phyloP scores from a whole-genome alignment of 352 stramenopile genomes.

The Globisporangium mamillatum region DNA sequence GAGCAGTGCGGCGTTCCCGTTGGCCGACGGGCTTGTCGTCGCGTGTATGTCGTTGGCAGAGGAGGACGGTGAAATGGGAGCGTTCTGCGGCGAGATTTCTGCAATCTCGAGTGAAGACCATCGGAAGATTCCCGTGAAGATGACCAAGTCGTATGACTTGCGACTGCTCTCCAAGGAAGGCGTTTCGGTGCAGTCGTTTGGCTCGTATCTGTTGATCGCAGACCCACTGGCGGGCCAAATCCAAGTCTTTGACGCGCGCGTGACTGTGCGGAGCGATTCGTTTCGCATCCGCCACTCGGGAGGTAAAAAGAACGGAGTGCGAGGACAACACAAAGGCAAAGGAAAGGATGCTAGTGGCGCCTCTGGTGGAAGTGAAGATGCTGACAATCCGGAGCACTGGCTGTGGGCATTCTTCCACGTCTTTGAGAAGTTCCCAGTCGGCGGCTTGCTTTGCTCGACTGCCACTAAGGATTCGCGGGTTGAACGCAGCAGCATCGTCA shows the following conservation, averaged over 20 bases:
- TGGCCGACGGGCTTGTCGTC: constrained; percentile 34
- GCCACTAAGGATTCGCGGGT: neutral
- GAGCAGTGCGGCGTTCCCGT: constrained; percentile 20
- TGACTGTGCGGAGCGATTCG: constrained; percentile 53
- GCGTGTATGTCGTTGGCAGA: constrained; percentile 17
- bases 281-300: constrained; percentile 41
- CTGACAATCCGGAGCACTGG: constrained; percentile 21
- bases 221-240: constrained; percentile 20
- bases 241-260: constrained; percentile 19
- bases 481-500: neutral
- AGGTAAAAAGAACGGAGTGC: neutral
- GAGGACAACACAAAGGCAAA: constrained; percentile 18
- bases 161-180: constrained; percentile 9
- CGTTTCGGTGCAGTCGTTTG: constrained; percentile 23
- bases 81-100: constrained; percentile 20
- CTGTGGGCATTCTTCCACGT: constrained; percentile 41
- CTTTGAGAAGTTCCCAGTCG: constrained; percentile 56
- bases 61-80: neutral
- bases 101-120: constrained; percentile 34
- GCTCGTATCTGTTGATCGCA: constrained; percentile 29
- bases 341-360: neutral
- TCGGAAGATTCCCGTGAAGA: constrained; percentile 29
- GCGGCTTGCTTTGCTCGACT: constrained; percentile 14
- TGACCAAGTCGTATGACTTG: neutral
- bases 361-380: neutral